These are phyloP conservation scores for Penicillium frequentans DNA, from an alignment of 2,329 filamentous ascomycete species.

Conservation along the genomic window DNA sequence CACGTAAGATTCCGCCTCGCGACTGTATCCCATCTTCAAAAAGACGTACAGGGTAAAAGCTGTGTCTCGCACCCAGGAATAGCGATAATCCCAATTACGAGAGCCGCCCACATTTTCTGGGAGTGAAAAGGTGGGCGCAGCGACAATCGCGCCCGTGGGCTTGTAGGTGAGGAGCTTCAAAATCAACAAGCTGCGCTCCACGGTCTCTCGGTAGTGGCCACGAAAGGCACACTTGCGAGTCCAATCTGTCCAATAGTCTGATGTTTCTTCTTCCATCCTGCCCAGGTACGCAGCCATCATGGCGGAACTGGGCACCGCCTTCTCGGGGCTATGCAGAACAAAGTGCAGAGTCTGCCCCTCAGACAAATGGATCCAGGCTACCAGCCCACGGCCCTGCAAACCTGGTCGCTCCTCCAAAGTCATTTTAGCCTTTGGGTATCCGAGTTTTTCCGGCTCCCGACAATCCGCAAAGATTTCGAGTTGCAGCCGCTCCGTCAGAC, in stretches of 20 bases:
- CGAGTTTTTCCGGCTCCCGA: constrained; percentile 49
- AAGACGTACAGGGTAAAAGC: constrained; percentile 77
- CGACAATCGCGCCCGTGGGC: constrained; percentile 74
- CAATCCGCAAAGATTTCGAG: constrained; percentile 67
- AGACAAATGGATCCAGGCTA: constrained; percentile 58
- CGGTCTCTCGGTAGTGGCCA: constrained; percentile 71
- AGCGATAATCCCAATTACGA: constrained; percentile 55
- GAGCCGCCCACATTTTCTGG: constrained; percentile 70
- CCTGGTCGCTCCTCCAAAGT: constrained; percentile 52
- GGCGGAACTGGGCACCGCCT: constrained; percentile 57
- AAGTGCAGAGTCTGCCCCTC: constrained; percentile 72
- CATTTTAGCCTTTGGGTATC: constrained; percentile 55
- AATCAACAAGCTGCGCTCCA: constrained; percentile 69
- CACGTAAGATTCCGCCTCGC: constrained; percentile 77
- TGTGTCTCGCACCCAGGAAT: constrained; percentile 74
- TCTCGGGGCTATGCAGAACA: constrained; percentile 63
- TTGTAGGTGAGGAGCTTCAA: constrained; percentile 77
- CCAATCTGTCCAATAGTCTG: constrained; percentile 72
- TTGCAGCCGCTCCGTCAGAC: constrained; percentile 60
- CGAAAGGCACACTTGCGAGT: constrained; percentile 69
- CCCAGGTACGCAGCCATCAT: constrained; percentile 62
- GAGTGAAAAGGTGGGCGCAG: constrained; percentile 74
- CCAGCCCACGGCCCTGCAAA: constrained; percentile 63
- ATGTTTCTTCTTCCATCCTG: constrained; percentile 66
- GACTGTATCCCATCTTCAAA: constrained; percentile 71